phyloP scores from a whole-genome alignment of 1,284 basidiomycete species.

The Cystobasidium slooffiae region DNA sequence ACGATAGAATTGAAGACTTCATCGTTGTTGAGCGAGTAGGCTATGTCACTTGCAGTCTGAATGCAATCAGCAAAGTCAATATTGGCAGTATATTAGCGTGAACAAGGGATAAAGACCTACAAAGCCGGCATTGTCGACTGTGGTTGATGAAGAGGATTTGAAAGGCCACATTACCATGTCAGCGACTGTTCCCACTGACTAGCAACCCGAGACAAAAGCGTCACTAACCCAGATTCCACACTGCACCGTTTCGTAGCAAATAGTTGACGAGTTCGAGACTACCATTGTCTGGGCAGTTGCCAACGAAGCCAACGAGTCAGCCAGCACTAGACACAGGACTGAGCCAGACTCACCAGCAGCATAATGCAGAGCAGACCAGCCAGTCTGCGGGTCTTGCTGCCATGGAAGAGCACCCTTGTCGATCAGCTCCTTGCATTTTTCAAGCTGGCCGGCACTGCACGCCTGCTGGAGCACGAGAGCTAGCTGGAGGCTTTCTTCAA shows the following conservation, averaged over 20 bases:
- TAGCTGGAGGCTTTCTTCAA: conserved; percentile 12
- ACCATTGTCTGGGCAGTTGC: conserved; percentile 58
- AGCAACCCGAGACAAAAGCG: neutral
- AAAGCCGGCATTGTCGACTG: conserved; percentile 49
- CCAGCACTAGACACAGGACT: neutral
- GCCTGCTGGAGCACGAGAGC: conserved; percentile 16
- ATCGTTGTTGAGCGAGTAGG: conserved; percentile 78
- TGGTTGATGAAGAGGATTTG: no score
- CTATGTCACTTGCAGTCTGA: conserved; percentile 84
- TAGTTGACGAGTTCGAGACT: conserved; percentile 63
- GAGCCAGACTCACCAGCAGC: conserved; percentile 64
- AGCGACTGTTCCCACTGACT: no score
- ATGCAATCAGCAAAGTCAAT: neutral
- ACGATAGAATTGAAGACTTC: conserved; percentile 75
- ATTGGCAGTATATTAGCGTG: neutral
- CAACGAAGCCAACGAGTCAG: neutral
- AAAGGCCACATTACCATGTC: no score
- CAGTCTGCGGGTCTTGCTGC: conserved; percentile 83
- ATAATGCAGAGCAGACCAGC: conserved; percentile 83
- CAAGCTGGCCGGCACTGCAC: conserved; percentile 23
- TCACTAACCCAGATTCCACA: conserved; percentile 84
- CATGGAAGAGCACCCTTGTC: conserved; percentile 81
- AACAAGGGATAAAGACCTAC: conserved; percentile 39
- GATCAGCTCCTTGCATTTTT: conserved; percentile 64
- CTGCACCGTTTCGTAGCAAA: conserved; percentile 78